Evolutionary conservation across 2,329 filamentous ascomycete species (phyloP), one percentile per base, ranked within the genome.

Genomic region (Lecanoromycetidae sp.): DNA sequence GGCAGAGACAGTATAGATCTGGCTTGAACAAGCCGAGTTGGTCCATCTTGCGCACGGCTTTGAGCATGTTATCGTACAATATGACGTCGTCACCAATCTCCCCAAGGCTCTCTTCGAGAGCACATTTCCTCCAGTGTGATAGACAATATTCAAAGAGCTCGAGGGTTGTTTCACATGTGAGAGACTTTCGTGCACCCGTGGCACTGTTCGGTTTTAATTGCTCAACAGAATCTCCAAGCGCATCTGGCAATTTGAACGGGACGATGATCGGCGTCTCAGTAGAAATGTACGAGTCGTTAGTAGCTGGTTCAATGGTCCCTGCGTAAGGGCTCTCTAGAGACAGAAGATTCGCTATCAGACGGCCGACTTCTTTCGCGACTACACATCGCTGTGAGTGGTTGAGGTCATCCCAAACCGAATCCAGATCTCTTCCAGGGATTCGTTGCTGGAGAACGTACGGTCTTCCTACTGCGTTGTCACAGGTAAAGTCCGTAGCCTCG

Each of bases 1-100:
- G 61, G 46, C 52, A 40, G 43, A 55, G 13, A 40, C 46, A 42
- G 41, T 57, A 12, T 53, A 50, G 8, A 8, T 32, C 38, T 34
- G 44, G 17, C 49, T 43, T 19, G 51, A 54, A 36, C 23, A 35
- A 12, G 37, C 46, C 8, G 27, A 52, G 9, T n/a, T 22, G 10
- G 3, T 56, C 29, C 6, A 58, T 54, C 5, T 54, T 39, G 1
- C 34, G 34, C 2, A 46, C 33, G 5, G 55, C 56, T 0, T 36
- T 41, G 4, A 30, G 32, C 13, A 55, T 47, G 5, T 46, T 34
- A 12, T 51, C 35, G 50, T 51, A 60, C 13, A 53, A 32, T 7
- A 44, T 33, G 3, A 54, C 40, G 27, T 50, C 51, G 19, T 25
- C 22, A 15, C 34, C 8, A n/a, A 4, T 10, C 23, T 46, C 30